phyloP scores from a whole-genome alignment of 2,329 filamentous ascomycete species.

The Aspergillus cejpii region DNA sequence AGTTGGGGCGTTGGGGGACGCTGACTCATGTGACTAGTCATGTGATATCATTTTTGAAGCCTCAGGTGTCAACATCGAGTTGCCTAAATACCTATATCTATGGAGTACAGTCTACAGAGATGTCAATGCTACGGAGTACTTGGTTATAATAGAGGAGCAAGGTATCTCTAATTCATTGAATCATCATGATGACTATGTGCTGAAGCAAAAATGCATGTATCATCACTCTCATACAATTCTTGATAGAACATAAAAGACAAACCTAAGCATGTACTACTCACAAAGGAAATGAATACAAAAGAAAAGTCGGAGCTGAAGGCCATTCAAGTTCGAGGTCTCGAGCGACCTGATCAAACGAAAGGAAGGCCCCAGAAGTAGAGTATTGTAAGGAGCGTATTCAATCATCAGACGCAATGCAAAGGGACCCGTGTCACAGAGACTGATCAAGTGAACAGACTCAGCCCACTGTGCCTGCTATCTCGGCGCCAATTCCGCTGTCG shows the following conservation, averaged over 20 bases:
- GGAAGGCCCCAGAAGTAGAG: too few relatives aligned
- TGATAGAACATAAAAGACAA: slow-evolving; percentile 8
- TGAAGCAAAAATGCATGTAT: neutral
- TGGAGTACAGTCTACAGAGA: too few relatives aligned
- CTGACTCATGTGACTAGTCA: slow-evolving; percentile 6
- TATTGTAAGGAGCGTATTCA: slow-evolving; percentile 16
- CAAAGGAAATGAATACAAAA: slow-evolving; percentile 22
- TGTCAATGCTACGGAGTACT: too few relatives aligned
- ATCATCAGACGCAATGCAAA: slow-evolving; percentile 8
- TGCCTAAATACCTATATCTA: too few relatives aligned
- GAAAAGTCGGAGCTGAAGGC: slow-evolving; percentile 9
- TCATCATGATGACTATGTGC: neutral
- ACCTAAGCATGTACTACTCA: slow-evolving; percentile 9
- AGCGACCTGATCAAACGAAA: slow-evolving; percentile 9
- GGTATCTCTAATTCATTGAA: neutral
- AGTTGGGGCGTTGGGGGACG: slow-evolving; percentile 14
- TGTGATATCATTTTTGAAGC: neutral
- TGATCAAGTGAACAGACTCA: slow-evolving; percentile 3
- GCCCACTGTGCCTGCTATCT: slow-evolving; percentile 20
- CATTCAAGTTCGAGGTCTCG: slow-evolving; percentile 6
- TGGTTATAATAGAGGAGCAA: too few relatives aligned
- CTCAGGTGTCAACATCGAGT: neutral
- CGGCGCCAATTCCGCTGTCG: slow-evolving; percentile 28
- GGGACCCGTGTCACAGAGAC: neutral
- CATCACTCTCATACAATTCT: slow-evolving; percentile 9